phyloP scores from a whole-genome alignment of 257 asterid genomes.

The Solanum piurae region DNA sequence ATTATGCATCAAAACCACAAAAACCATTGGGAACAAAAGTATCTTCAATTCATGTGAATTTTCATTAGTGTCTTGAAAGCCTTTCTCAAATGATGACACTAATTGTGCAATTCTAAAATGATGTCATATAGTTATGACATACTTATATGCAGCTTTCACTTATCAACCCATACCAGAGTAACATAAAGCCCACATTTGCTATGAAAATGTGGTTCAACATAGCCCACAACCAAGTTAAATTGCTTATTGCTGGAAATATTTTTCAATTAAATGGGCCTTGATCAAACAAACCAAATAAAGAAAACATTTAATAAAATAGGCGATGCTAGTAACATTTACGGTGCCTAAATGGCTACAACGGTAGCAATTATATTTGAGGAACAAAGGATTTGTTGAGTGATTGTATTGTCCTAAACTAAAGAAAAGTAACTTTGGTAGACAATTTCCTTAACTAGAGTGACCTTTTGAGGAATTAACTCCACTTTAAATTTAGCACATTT shows the following conservation, averaged over 20 bases:
- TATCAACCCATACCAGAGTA: neutral
- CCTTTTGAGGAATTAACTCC: neutral
- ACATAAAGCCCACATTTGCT: neutral
- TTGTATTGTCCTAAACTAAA: neutral
- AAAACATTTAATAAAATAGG: neutral
- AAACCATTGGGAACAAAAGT: neutral
- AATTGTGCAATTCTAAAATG: neutral
- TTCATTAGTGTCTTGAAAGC: neutral
- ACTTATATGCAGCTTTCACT: neutral
- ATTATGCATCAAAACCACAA: neutral
- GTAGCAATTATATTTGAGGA: neutral
- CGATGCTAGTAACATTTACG: neutral
- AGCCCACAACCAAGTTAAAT: neutral
- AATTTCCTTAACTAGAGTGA: neutral
- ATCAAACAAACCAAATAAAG: neutral
- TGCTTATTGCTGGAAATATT: neutral
- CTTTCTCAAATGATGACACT: neutral
- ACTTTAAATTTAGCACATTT: neutral
- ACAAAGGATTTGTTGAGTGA: neutral
- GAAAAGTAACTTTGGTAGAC: neutral
- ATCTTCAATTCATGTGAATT: neutral
- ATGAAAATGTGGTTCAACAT: neutral
- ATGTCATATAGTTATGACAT: neutral
- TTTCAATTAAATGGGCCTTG: neutral
- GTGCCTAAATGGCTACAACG: neutral